These are phyloP conservation scores for barrel medic (Medicago truncatula) DNA, from an alignment of 306 rosid genomes.

Conservation along the genomic window MtrunA17r5.0-ANR NC_053049.1:8689501-8690000, in stretches of 20 bases:
- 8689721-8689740: conserved; percentile 54
- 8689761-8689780: not conserved
- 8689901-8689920: conserved; percentile 46
- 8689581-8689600: conserved; percentile 9
- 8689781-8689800: not conserved
- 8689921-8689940: conserved; percentile 58
- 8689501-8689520: too few species aligned
- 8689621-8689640: conserved; percentile 71
- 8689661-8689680: conserved; percentile 56
- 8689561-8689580: not conserved
- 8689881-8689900: conserved; percentile 43
- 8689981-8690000: not conserved
- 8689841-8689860: conserved; percentile 46
- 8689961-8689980: conserved; percentile 38
- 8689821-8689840: conserved; percentile 39
- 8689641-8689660: conserved; percentile 67
- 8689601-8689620: conserved; percentile 20
- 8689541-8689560: too few species aligned
- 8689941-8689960: conserved; percentile 73
- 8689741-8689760: conserved; percentile 72
- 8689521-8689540: too few species aligned
- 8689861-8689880: conserved; percentile 70
- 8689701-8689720: conserved; percentile 42
- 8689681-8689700: conserved; percentile 22
- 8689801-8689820: not conserved